These are phyloP conservation scores for Nyssa sinensis DNA, from an alignment of 148 eudicot species.

Conservation along the genomic window DNA sequence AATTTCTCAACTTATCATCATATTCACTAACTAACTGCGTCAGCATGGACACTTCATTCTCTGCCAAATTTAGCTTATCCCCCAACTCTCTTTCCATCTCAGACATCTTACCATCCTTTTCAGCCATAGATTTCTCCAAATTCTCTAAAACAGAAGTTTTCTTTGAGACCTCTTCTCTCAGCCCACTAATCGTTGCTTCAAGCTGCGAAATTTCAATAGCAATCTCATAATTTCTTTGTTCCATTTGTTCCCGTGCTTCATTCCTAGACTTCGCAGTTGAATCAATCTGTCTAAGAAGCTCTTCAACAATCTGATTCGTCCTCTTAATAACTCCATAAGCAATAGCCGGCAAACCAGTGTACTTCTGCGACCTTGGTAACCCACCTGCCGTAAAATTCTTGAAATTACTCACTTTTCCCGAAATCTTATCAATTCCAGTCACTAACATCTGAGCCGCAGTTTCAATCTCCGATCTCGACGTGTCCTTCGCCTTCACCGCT, in stretches of 20 bases:
- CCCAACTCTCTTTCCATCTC: slow-evolving; percentile 50
- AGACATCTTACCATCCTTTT: slow-evolving; percentile 54
- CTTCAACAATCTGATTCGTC: slow-evolving; percentile 92
- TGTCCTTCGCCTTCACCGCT: slow-evolving; percentile 54
- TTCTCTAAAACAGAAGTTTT: slow-evolving; percentile 48
- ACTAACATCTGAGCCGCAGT: slow-evolving; percentile 78
- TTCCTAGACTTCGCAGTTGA: slow-evolving; percentile 54
- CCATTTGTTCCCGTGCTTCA: slow-evolving; percentile 74
- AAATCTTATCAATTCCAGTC: slow-evolving; percentile 81
- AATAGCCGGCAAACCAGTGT: slow-evolving; percentile 79
- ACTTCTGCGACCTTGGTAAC: slow-evolving; percentile 84
- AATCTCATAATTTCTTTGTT: slow-evolving; percentile 90
- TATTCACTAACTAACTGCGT: slow-evolving; percentile 50
- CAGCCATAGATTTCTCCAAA: slow-evolving; percentile 52
- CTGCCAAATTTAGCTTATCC: slow-evolving; percentile 45
- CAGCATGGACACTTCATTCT: slow-evolving; percentile 54
- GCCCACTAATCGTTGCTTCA: slow-evolving; percentile 71
- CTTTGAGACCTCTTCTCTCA: slow-evolving; percentile 67
- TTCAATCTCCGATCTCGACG: slow-evolving; percentile 68
- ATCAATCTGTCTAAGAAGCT: slow-evolving; percentile 68
- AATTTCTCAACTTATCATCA: slow-evolving; percentile 44
- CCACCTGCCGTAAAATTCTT: slow-evolving; percentile 69
- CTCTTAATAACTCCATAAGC: slow-evolving; percentile 93
- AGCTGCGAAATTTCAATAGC: slow-evolving; percentile 96
- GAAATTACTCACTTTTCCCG: slow-evolving; percentile 66